These are phyloP conservation scores for Mayamaea pseudoterrestris DNA, from an alignment of 108 stramenopile species.

Conservation along the genomic window DNA sequence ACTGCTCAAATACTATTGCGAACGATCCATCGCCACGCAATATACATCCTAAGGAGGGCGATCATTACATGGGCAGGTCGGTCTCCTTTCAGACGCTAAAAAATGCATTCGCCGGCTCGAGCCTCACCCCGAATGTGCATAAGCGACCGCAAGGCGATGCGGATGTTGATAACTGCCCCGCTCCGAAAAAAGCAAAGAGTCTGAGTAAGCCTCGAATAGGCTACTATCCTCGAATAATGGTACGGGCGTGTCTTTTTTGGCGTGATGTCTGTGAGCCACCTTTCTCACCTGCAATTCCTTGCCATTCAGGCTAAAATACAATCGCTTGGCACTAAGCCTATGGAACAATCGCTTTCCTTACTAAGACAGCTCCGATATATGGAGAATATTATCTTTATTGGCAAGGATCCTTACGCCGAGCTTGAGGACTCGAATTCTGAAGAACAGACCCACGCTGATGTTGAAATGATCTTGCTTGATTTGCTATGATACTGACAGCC, in stretches of 20 bases:
- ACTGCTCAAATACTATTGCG: too few relatives aligned
- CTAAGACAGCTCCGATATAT: slow-evolving; percentile 65
- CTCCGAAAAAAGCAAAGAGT: slow-evolving; percentile 53
- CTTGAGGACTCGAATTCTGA: slow-evolving; percentile 6
- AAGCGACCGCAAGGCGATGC: slow-evolving; percentile 36
- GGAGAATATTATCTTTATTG: slow-evolving; percentile 52
- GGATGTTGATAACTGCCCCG: slow-evolving; percentile 25
- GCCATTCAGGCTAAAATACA: slow-evolving; percentile 47
- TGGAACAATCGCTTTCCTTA: slow-evolving; percentile 44
- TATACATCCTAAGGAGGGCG: slow-evolving; percentile 3
- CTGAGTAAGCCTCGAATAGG: slow-evolving; percentile 55
- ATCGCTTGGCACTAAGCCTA: slow-evolving; percentile 33
- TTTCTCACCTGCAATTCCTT: neutral
- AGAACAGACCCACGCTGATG: slow-evolving; percentile 40
- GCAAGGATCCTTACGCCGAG: slow-evolving; percentile 34
- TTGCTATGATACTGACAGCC: too few relatives aligned
- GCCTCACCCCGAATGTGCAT: slow-evolving; percentile 16
- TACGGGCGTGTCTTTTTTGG: slow-evolving; percentile 5
- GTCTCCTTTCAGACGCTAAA: slow-evolving; percentile 19
- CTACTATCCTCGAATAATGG: slow-evolving; percentile 59
- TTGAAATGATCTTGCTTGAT: slow-evolving; percentile 76
- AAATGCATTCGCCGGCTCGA: slow-evolving; percentile 19
- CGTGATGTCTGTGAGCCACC: neutral
- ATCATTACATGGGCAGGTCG: slow-evolving; percentile 2
- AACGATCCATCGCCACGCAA: neutral